Base-by-base conservation (phyloP, 805 yeast genomes). In the Yamadazyma kitorensis region DNA sequence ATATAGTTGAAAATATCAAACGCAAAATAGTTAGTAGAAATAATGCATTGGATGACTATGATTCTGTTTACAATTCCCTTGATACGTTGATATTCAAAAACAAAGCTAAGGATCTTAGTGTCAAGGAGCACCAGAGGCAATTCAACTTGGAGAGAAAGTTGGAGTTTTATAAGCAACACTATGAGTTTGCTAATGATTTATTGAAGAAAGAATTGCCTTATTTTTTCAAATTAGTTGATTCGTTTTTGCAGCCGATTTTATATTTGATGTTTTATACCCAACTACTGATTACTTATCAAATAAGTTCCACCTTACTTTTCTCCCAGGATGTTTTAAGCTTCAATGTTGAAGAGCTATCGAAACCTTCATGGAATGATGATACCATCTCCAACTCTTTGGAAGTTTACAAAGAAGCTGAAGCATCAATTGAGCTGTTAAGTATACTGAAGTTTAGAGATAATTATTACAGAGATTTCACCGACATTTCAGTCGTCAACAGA, bases 121-220 rank as follows among this genome's bases (percentile, higher is more conserved):
- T 47, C 3, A 61, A 57, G 34, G 64, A 65, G 37, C 38, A 50
- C 5, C 61, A 50, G 24, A 53, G 48, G 14, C 34, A 54, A 16
- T 43, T 39, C 29, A 36, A 40, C 31, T 34, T 56, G 45, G 41
- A 60, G 43, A 37, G 57, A 38, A 48, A 67, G 47, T 23, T 58
- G 16, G 54, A 47, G 4, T 53, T 36, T 1, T 33, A 32, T 11
- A 52, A 51, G 24, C 35, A 24, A 2, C 42, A 41, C 31, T 74
- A 67, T 44, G 65, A 67, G 2, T 30, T 39, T 8, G 40, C 63
- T 22, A 72, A 75, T 46, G 40, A 47, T 4, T 32, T 43, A 3
- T 54, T 78, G 40, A 72, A 73, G 37, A 38, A 37, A 19, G 82
- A 76, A 26, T 45, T 78, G 1, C 80, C 82, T 0, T 31, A 40